phyloP scores from a whole-genome alignment of 2,329 filamentous ascomycete species.

The Microsporum canis region DNA sequence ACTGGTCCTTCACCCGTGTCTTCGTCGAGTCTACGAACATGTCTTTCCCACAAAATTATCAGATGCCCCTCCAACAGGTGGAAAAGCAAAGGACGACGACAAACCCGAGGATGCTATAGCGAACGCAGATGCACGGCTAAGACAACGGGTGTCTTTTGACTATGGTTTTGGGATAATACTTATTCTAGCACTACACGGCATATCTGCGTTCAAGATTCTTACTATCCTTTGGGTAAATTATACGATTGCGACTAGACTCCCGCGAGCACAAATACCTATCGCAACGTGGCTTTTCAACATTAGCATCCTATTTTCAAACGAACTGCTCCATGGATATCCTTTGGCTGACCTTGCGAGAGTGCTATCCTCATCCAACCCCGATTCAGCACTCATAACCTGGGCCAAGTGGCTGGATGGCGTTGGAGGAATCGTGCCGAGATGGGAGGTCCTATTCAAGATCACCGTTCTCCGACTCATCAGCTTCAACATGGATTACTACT shows the following conservation, averaged over 20 bases:
- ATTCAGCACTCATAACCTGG: conserved; percentile 44
- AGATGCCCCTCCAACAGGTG: conserved; percentile 13
- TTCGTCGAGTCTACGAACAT: conserved; percentile 60
- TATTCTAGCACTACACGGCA: conserved; percentile 66
- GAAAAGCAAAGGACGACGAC: conserved; percentile 19
- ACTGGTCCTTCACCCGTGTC: conserved; percentile 64
- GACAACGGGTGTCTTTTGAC: conserved; percentile 71
- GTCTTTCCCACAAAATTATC: conserved; percentile 35
- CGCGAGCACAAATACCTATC: conserved; percentile 57
- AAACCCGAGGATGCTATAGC: conserved; percentile 26
- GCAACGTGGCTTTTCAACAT: conserved; percentile 89
- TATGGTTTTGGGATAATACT: conserved; percentile 70
- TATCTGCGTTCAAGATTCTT: conserved; percentile 74
- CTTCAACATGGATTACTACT: conserved; percentile 95
- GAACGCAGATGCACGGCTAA: conserved; percentile 46
- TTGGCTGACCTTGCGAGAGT: conserved; percentile 52
- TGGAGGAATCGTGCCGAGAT: conserved; percentile 73
- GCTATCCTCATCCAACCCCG: conserved; percentile 36
- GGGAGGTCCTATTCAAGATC: conserved; percentile 97
- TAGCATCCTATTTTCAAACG: conserved; percentile 75
- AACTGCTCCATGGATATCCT: conserved; percentile 66
- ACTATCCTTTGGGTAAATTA: conserved; percentile 73
- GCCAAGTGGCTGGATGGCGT: conserved; percentile 65
- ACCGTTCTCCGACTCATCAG: conserved; percentile 86
- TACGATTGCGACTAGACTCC: conserved; percentile 60